Conservation (phyloP, 164 flowering plant genomes). For the Paratinospora sagittata region DNA sequence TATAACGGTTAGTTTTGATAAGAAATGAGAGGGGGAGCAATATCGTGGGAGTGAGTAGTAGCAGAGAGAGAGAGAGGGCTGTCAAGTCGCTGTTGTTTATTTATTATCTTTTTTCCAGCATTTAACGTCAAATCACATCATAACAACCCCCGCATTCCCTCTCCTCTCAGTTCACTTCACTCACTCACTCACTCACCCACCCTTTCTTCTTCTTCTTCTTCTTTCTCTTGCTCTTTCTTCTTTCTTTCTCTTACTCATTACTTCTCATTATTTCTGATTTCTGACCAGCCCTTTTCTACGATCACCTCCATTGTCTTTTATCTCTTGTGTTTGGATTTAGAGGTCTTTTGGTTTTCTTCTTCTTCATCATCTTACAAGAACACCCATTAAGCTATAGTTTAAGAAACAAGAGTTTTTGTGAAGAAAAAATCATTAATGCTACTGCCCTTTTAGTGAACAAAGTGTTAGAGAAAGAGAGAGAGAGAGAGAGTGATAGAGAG, state of each 20-base stretch:
- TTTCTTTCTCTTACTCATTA: constrained; percentile 8
- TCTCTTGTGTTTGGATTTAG: neutral
- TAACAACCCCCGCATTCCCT: neutral
- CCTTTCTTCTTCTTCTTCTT: neutral
- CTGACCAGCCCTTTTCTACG: neutral
- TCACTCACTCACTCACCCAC: constrained; percentile 1
- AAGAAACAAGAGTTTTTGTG: neutral
- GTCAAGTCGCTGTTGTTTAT: constrained; percentile 5
- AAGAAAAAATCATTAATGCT: neutral
- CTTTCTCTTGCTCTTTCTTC: constrained; percentile 2
- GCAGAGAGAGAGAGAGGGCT: neutral
- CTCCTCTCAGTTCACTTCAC: constrained; percentile 12
- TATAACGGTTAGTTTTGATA: neutral
- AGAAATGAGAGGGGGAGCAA: neutral
- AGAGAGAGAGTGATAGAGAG: neutral
- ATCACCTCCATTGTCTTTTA: neutral
- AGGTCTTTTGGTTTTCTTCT: neutral
- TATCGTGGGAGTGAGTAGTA: neutral
- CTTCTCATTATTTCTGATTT: neutral
- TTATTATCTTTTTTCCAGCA: constrained; percentile 19
- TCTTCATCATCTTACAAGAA: neutral
- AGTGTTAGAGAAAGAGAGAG: neutral
- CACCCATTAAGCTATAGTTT: neutral
- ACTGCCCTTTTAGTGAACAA: neutral
- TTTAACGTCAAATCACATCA: constrained; percentile 57